Percentiles rank a stretch among this genome's conserved stretches.
Conservation (phyloP, 306 rosid genomes). For the Ceratonia siliqua region DNA sequence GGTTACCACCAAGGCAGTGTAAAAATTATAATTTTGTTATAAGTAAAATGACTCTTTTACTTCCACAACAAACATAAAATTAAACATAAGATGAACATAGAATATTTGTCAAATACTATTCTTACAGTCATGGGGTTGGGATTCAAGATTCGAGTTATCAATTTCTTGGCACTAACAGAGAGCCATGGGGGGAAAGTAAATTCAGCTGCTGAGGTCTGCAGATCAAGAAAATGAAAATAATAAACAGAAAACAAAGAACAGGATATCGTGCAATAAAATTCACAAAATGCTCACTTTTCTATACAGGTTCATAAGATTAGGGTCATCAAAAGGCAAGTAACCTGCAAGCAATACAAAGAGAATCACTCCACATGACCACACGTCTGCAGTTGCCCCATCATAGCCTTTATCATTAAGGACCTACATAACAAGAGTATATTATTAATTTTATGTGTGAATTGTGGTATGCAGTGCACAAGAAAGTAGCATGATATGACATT, state of each 20-base stretch:
- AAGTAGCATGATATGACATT: conserved; percentile 22
- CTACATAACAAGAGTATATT: conserved; percentile 41
- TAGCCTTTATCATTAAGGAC: conserved; percentile 95
- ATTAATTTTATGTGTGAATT: neutral
- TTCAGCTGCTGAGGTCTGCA: conserved; percentile 90
- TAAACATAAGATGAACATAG: too few relatives aligned
- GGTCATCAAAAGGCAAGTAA: conserved; percentile 96
- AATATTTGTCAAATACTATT: conserved; percentile 19
- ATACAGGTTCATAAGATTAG: conserved; percentile 84
- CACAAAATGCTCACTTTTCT: conserved; percentile 67
- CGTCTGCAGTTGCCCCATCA: conserved; percentile 92
- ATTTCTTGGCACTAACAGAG: conserved; percentile 86
- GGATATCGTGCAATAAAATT: conserved; percentile 21
- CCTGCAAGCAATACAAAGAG: conserved; percentile 98
- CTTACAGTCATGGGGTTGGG: conserved; percentile 93
- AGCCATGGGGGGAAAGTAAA: conserved; percentile 97
- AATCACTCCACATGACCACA: conserved; percentile 99
- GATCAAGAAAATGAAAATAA: conserved; percentile 44
- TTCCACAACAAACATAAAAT: neutral
- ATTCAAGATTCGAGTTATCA: conserved; percentile 85
- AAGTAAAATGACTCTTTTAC: conserved; percentile 11
- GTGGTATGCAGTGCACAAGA: neutral
- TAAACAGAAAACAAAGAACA: conserved; percentile 22
- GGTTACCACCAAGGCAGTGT: conserved; percentile 7
- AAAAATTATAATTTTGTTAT: conserved; percentile 8